Percentiles rank a stretch among this genome's conserved stretches.
Conservation (phyloP, 495 filamentous ascomycete genomes). For the Penicillium taxi region DNA sequence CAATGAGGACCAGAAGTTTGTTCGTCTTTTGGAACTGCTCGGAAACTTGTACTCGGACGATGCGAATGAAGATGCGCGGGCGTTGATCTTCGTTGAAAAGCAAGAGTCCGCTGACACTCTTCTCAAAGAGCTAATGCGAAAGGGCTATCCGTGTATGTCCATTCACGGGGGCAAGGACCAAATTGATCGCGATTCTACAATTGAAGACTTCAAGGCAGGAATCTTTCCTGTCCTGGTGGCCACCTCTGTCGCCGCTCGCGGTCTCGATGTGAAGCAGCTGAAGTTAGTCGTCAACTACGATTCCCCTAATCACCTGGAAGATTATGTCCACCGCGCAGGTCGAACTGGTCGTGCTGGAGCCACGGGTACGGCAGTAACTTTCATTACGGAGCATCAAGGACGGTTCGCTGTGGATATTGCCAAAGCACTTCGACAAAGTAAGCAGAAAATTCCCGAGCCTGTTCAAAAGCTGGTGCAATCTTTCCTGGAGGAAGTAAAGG, state of each 20-base stretch:
- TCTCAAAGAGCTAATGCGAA: conserved; percentile 71
- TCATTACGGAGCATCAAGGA: conserved; percentile 86
- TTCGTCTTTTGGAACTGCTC: conserved; percentile 74
- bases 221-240: conserved; percentile 84
- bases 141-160: conserved; percentile 90
- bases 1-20: conserved; percentile 74
- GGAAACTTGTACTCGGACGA: conserved; percentile 78
- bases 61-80: conserved; percentile 73
- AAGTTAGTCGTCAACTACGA: conserved; percentile 97
- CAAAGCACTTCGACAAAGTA: conserved; percentile 89
- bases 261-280: conserved; percentile 92
- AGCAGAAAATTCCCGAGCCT: conserved; percentile 67
- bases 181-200: conserved; percentile 87
- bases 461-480: conserved; percentile 55
- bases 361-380: conserved; percentile 89
- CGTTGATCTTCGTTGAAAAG: conserved; percentile 88
- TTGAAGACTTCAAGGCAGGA: conserved; percentile 90
- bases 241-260: conserved; percentile 92
- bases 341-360: conserved; percentile 93
- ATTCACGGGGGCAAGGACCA: conserved; percentile 97
- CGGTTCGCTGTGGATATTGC: conserved; percentile 83
- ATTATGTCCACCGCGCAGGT: conserved; percentile 95
- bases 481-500: conserved; percentile 83
- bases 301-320: conserved; percentile 91
- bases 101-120: conserved; percentile 90